A percentile compares a stretch with the other conserved stretches of the same genome.
These are phyloP conservation scores for Pichia manshurica DNA, from an alignment of 805 yeast species.

Conservation along the genomic window DNA sequence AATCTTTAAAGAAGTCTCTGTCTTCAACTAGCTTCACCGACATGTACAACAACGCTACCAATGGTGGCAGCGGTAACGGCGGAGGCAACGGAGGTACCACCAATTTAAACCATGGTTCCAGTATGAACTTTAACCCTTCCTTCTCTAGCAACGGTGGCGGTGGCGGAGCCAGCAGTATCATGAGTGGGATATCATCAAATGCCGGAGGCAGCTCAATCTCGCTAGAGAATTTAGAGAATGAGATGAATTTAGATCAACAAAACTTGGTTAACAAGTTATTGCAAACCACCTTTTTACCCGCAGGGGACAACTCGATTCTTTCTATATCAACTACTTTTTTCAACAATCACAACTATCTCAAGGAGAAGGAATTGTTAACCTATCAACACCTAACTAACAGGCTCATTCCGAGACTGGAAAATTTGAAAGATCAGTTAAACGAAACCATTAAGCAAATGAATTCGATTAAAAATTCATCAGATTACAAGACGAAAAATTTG, in stretches of 20 bases:
- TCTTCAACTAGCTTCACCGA: conserved; percentile 17
- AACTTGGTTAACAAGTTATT: conserved; percentile 37
- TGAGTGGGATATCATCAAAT: not conserved
- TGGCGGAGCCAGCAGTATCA: not conserved
- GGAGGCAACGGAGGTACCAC: no score
- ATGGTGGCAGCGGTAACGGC: not conserved
- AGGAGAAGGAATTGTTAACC: conserved; percentile 45
- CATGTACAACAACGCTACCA: not conserved
- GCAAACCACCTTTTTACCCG: conserved; percentile 41
- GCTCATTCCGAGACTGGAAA: conserved; percentile 50
- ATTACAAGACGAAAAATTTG: conserved; percentile 53
- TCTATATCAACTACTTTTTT: conserved; percentile 30
- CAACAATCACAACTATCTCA: conserved; percentile 28
- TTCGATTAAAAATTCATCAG: conserved; percentile 42
- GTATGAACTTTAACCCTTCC: not conserved
- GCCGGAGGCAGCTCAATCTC: not conserved
- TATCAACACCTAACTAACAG: conserved; percentile 44
- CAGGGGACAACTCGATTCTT: conserved; percentile 33
- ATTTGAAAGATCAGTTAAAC: conserved; percentile 46
- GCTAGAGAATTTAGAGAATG: not conserved
- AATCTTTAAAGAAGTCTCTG: conserved; percentile 21
- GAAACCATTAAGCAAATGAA: conserved; percentile 51
- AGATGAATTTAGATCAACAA: conserved; percentile 7
- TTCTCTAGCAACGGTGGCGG: no score
- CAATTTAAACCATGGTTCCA: not conserved